Base-by-base conservation (phyloP, 768 basidiomycete genomes). In the Tricholoma furcatifolium region DNA sequence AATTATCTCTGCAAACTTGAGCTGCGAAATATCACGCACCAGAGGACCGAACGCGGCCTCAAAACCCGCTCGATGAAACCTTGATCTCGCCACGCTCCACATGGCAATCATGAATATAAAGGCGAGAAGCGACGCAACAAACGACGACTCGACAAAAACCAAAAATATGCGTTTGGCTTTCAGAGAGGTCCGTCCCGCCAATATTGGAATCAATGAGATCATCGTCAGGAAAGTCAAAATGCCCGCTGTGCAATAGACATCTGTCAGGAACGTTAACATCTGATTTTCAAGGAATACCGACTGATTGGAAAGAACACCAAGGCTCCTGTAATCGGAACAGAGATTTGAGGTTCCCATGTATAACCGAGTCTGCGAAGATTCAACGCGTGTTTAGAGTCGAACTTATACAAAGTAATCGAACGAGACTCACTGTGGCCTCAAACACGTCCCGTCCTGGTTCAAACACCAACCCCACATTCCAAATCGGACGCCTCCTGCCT, bases 391-490 rank as follows among this genome's bases (percentile, higher is more conserved):
- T 47, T 9, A 32, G n/a, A 3, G 10, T 27, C 18, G 24, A 14
- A 18, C 15, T 9, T 34, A 17, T 35, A 18, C 18, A 18, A 8
- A 6, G 27, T 7, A 21, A 23, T 27, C 11, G 43, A 23, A 18
- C 2, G 2, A 15, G 65, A 35, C 53, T n/a, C 50, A 74, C 72
- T 67, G 63, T 17, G 67, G 63, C 23, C 51, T 42, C 9, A 57
- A 64, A 57, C 71, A 74, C 9, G 62, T 51, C 20, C 52, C 55
- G 34, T 68, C 67, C 39, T 62, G 57, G 39, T 70, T 69, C 17
- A 72, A 57, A 61, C 74, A 76, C 74, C 74, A 74, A 34, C 73
- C 74, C 73, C 73, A 76, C 47, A 70, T 59, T 1, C 74, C 74
- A 54, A 74, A 74, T 24, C 64, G 58, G n/a, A 74, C 71, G 9